Evolutionary conservation across 768 basidiomycete genomes (phyloP).

Genomic region (Boletus vinaceobasis): DNA sequence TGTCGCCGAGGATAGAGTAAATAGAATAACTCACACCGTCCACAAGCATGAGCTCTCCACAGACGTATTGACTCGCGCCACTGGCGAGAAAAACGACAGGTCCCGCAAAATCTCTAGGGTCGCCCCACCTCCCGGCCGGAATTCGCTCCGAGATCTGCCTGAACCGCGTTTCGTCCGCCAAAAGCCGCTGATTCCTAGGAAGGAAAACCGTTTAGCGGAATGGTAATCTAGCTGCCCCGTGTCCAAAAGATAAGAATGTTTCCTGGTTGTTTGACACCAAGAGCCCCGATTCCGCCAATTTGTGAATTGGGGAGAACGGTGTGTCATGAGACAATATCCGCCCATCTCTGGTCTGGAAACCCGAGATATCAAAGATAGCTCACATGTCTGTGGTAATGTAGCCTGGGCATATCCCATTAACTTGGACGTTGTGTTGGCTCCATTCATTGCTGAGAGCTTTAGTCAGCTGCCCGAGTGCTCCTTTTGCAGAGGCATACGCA

Average conservation of each 20-base stretch:
- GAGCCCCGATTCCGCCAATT: slow-evolving; percentile 7
- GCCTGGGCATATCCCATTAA: slow-evolving; percentile 85
- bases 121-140: slow-evolving; percentile 66
- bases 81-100: slow-evolving; percentile 65
- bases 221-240: slow-evolving; percentile 1
- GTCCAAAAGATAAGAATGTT: slow-evolving; percentile 2
- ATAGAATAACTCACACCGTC: slow-evolving; percentile 54
- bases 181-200: slow-evolving; percentile 60
- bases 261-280: background rate
- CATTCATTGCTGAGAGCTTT: slow-evolving; percentile 94
- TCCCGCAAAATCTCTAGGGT: slow-evolving; percentile 64
- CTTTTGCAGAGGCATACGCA: slow-evolving; percentile 90
- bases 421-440: slow-evolving; percentile 83
- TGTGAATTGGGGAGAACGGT: background rate
- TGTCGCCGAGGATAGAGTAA: slow-evolving; percentile 1
- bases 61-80: slow-evolving; percentile 62
- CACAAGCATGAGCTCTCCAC: slow-evolving; percentile 62
- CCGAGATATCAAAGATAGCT: slow-evolving; percentile 23
- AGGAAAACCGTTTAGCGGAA: slow-evolving; percentile 13
- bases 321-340: slow-evolving; percentile 5
- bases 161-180: slow-evolving; percentile 56
- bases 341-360: slow-evolving; percentile 1
- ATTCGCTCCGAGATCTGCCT: slow-evolving; percentile 71
- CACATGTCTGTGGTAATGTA: slow-evolving; percentile 91
- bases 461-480: slow-evolving; percentile 79